Conservation (phyloP, 2,329 filamentous ascomycete genomes). For the Fusarium odoratissimum region DNA sequence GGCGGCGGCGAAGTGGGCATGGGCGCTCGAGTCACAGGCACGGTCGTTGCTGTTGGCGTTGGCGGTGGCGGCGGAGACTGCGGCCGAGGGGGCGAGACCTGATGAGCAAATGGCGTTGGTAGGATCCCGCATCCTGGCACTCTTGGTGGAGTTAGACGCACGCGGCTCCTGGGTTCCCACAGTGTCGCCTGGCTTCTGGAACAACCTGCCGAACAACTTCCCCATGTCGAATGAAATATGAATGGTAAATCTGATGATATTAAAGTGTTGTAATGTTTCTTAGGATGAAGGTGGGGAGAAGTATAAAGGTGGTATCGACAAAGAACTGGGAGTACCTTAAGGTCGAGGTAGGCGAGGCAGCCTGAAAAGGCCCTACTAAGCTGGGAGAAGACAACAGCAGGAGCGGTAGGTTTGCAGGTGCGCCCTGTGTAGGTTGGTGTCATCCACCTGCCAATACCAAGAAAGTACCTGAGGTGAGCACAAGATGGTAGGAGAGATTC, state of each 20-base stretch:
- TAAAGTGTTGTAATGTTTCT: background rate
- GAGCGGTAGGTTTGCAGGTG: background rate
- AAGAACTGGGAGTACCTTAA: background rate
- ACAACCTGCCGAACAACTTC: slow-evolving; percentile 21
- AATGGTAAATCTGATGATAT: slow-evolving; percentile 2
- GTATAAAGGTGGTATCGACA: background rate
- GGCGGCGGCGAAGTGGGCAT: slow-evolving; percentile 42
- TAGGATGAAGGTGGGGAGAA: background rate
- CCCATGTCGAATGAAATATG: slow-evolving; percentile 6
- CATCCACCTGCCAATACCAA: background rate
- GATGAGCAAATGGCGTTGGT: slow-evolving; percentile 35
- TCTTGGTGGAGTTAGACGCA: slow-evolving; percentile 35
- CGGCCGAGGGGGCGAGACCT: slow-evolving; percentile 38
- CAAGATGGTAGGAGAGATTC: background rate
- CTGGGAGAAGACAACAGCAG: background rate
- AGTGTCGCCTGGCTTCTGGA: slow-evolving; percentile 43
- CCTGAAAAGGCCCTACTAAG: background rate
- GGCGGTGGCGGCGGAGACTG: slow-evolving; percentile 43
- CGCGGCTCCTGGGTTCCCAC: slow-evolving; percentile 38
- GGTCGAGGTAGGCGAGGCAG: background rate
- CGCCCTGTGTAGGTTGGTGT: slow-evolving; percentile 3
- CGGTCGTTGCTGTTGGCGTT: slow-evolving; percentile 35
- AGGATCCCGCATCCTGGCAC: slow-evolving; percentile 29
- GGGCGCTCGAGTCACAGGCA: slow-evolving; percentile 42
- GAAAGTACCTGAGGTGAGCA: slow-evolving; percentile 23